phyloP scores from a whole-genome alignment of 2,329 filamentous ascomycete species.

The Fusarium mundagurra region DNA sequence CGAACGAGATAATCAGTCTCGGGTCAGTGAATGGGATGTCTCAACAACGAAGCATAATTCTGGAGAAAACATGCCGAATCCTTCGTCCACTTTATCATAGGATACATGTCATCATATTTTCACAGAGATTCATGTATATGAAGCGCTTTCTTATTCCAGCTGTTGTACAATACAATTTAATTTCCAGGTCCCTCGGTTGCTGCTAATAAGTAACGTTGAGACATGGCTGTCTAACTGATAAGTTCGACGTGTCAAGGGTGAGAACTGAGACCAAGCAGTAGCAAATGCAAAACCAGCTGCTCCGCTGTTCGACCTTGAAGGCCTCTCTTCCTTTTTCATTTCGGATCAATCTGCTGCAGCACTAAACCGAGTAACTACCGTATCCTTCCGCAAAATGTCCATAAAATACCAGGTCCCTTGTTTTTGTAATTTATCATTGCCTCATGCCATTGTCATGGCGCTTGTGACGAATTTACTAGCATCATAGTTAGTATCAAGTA shows the following conservation, averaged over 20 bases:
- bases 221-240: neutral
- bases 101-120: neutral
- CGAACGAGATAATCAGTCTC: neutral
- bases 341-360: conserved; percentile 36
- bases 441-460: neutral
- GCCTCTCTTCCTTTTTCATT: conserved; percentile 21
- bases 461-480: conserved; percentile 21
- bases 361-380: conserved; percentile 26
- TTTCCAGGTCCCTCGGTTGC: neutral
- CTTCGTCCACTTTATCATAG: neutral
- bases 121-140: neutral
- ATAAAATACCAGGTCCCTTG: conserved; percentile 28
- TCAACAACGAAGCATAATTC: neutral
- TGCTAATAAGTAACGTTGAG: neutral
- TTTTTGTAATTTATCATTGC: conserved; percentile 35
- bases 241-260: conserved; percentile 10
- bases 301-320: conserved; percentile 26
- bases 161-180: conserved; percentile 37
- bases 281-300: conserved; percentile 42
- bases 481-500: conserved; percentile 16
- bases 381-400: conserved; percentile 18
- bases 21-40: neutral
- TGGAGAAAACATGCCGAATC: neutral
- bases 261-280: conserved; percentile 35
- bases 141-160: conserved; percentile 32